A percentile compares a stretch with the other conserved stretches of the same genome.
phyloP scores from a whole-genome alignment of 2,329 filamentous ascomycete genomes.

The Annulohypoxylon truncatum region DNA sequence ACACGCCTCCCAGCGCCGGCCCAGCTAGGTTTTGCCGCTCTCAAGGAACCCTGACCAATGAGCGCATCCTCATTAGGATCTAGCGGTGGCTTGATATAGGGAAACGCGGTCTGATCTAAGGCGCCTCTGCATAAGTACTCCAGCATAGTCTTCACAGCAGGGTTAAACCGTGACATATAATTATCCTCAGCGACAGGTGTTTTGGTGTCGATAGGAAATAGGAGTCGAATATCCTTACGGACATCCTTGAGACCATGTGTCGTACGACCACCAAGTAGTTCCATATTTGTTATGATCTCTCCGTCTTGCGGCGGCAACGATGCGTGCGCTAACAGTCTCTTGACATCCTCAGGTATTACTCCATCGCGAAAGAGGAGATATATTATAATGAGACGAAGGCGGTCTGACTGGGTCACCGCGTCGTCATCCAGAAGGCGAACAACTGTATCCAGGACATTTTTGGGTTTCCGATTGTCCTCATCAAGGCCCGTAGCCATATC shows the following conservation, averaged over 20 bases:
- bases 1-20: conserved; percentile 81
- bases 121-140: conserved; percentile 76
- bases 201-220: conserved; percentile 77
- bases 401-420: conserved; percentile 75
- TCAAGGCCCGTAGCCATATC: conserved; percentile 91
- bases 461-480: conserved; percentile 91
- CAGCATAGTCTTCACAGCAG: conserved; percentile 83
- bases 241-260: conserved; percentile 79
- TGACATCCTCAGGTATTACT: conserved; percentile 83
- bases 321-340: conserved; percentile 85
- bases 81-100: conserved; percentile 77
- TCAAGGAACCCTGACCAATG: conserved; percentile 77
- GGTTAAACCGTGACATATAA: conserved; percentile 86
- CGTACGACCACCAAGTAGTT: conserved; percentile 81
- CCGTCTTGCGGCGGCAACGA: conserved; percentile 79
- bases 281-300: conserved; percentile 80
- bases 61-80: conserved; percentile 70
- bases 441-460: conserved; percentile 86
- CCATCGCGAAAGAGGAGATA: conserved; percentile 90
- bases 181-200: conserved; percentile 76
- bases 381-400: conserved; percentile 84
- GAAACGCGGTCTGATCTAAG: conserved; percentile 74
- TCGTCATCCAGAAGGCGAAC: conserved; percentile 91
- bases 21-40: conserved; percentile 95
- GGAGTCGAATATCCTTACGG: conserved; percentile 70